Base-by-base conservation (phyloP, 352 stramenopile genomes). In the Phytophthora hibernalis region DNA sequence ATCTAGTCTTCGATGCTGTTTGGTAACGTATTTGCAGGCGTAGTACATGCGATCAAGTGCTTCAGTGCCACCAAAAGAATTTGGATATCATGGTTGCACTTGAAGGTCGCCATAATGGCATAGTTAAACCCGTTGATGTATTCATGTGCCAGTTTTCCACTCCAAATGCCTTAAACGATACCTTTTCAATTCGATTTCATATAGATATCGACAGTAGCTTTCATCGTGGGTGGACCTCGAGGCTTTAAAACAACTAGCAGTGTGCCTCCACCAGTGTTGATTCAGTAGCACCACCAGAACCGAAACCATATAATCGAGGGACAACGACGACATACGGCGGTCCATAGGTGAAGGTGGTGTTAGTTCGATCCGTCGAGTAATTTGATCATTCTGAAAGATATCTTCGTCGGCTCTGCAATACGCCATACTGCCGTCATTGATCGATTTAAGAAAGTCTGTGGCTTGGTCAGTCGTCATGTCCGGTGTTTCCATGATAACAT, bases 261-360 rank as follows among this genome's bases (percentile, higher is more conserved):
- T 60, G 33, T 60, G 40, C n/a, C 53, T 52, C 53, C 53, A 52
- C 53, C 24, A 60, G 38, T 51, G 53, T 21, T 51, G 53, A 37
- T 60, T 52, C 1, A 60, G 40, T 10, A 43, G 5, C 7, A 42
- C 11, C 1, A 60, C 53, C 21, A 60, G 9, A 0, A 43, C 26
- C 2, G 53, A 51, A 24, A 60, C 53, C 38, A 60, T 60, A n/a
- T 28, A 28, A 28, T 28, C 24, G 24, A 28, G 24, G 2, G 42
- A 52, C 15, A 22, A 16, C 28, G 20, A 38, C 11, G 43, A 28
- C 24, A 28, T 28, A 28, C 24, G 24, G 24, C 24, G 5, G 24
- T 28, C 24, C 24, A 28, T 28, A 28, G 24, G 24, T 28, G 24
- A 28, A 28, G 24, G 24, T 28, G 24, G 24, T 28, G 3, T 28